Base-by-base conservation (phyloP, 2,329 filamentous ascomycete species). In the Penicillium oxalicum region DNA sequence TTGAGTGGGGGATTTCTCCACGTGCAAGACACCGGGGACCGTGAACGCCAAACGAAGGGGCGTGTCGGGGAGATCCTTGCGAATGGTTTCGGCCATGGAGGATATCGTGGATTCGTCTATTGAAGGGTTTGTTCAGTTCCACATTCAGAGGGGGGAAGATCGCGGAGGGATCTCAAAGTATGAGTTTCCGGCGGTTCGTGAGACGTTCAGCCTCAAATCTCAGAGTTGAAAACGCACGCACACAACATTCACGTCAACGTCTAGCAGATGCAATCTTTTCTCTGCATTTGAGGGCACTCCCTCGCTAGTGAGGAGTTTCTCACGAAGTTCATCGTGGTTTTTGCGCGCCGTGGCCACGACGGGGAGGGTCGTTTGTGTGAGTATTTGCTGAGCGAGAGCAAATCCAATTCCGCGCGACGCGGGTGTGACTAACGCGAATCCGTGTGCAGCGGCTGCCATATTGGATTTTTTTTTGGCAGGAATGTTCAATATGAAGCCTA, bases 21-120 rank as follows among this genome's bases (percentile, higher is more conserved):
- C 81, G 57, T 79, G 77, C 9, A 93, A 76, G 34, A 91, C 74
- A 0, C 88, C 88, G 0, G 88, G 86, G 2, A 90, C 70, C 28
- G 80, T 79, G 59, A 89, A 80, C 2, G 80, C 80, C 38, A 91
- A 77, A 51, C 83, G 85, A 9, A 93, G 77, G 56, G 86, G 81
- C 57, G 61, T 55, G 0, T 65, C 48, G 1, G 79, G 77, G 64
- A 85, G 85, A 7, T 79, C 69, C 5, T 70, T 61, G 24, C 70
- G 70, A 27, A 82, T 82, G 40, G 64, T 63, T 4, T 79, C 73
- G 13, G 86, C 82, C 35, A 78, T 76, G 40, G 70, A 60, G 35
- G 72, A 68, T 49, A 93, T 79, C 33, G 79, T 80, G 27, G 70
- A 52, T 68, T 91, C 87, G 59, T 87, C 80, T 80, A 47, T 11